Base-by-base conservation (phyloP, 73 alveolate genomes). In the Loxodes magnus region DNA sequence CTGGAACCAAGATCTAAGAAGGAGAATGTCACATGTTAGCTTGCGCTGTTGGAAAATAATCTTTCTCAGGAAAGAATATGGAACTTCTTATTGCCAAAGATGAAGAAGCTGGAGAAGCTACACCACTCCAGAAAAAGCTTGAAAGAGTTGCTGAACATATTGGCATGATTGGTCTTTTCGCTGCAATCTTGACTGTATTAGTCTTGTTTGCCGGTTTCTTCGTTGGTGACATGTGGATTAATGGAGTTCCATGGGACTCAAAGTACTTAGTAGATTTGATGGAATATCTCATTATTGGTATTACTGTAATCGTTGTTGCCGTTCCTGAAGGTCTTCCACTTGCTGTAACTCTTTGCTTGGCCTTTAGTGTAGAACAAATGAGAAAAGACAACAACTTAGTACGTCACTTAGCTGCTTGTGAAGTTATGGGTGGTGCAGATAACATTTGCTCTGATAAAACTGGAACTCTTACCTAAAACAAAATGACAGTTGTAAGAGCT, bases 261-360 rank as follows among this genome's bases (percentile, higher is more conserved):
- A 76, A 79, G 34, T 74, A 67, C 21, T 44, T 89, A 5, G 71
- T 71, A 54, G 79, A 72, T 26, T 30, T 91, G 19, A 67, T 91
- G 7, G 77, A 88, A 46, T 74, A 69, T 56, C 56, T 91, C 51
- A 88, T 83, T 55, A 87, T 88, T 36, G 93, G 93, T 23, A 84
- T 89, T 49, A 81, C 96, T 15, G 84, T 89, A 31, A 72, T 89
- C 34, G 98, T 89, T 20, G 94, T 84, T 17, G 96, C 98, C 20
- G 88, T 89, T 43, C 98, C 98, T 5, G 98, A 89, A 71, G 98
- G 98, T 38, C 80, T 89, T 12, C 98, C 98, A 24, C 58, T 89
- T 53, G 98, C 98, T 37, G 98, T 89, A 16, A 89, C 98, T 4
- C 75, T 89, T 51, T 77, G 96, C 27, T 59, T 89, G 36, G 96